Percentiles rank a stretch among this genome's conserved stretches.
These are phyloP conservation scores for Hyaloscypha finlandica DNA, from an alignment of 495 filamentous ascomycete genomes.

Conservation along the genomic window DNA sequence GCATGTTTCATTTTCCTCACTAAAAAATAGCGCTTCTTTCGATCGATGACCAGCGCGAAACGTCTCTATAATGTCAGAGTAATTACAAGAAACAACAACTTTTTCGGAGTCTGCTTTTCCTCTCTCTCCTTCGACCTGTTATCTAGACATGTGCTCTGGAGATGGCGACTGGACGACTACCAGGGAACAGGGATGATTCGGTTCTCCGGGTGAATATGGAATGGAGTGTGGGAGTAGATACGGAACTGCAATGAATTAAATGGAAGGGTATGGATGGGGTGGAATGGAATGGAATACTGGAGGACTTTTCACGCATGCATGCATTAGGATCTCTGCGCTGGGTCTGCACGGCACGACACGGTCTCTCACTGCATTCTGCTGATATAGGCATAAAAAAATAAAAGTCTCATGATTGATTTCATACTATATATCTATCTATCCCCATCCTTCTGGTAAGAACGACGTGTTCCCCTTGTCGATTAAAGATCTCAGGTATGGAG, in stretches of 20 bases:
- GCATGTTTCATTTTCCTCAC: conserved; percentile 12
- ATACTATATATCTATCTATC: background rate
- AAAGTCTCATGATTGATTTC: conserved; percentile 17
- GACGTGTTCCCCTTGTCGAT: too few species aligned
- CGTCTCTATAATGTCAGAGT: conserved; percentile 21
- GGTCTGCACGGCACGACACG: background rate
- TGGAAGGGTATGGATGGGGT: background rate
- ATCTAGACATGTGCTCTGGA: background rate
- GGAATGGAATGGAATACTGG: background rate
- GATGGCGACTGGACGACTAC: background rate
- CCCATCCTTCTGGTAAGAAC: too few species aligned
- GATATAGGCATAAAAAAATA: conserved; percentile 13
- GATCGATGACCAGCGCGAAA: background rate
- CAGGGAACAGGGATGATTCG: background rate
- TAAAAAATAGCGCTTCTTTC: conserved; percentile 21
- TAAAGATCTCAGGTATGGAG: background rate
- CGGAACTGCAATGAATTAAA: background rate
- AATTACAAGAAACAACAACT: conserved; percentile 2
- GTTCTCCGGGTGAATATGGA: conserved; percentile 7
- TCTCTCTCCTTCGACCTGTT: background rate
- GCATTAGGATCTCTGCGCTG: background rate
- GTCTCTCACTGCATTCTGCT: background rate
- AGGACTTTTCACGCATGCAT: background rate
- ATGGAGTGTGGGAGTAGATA: conserved; percentile 22
- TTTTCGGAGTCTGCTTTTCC: background rate